Evolutionary conservation across 176 grass and related monocot species (phyloP), one percentile per base, ranked within the genome.

Genomic region (Elaeis guineensis): DNA sequence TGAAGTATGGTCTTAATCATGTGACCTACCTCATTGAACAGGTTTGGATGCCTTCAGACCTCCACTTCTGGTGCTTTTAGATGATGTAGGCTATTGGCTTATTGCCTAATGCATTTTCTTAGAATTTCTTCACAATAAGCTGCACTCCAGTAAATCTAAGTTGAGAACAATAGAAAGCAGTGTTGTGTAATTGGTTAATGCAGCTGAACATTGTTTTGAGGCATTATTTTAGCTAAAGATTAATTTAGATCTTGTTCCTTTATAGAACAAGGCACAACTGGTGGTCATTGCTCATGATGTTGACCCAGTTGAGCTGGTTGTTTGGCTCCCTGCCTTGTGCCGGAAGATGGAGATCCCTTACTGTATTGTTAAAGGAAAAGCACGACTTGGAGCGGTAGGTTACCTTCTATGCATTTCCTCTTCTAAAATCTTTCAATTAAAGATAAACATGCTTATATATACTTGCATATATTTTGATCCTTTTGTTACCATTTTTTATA

Each of bases 1-100:
- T 89, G 7, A 89, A 89, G 65, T 89, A 89, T 83, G 85, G 80
- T 9, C 85, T 89, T 25, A 89, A 89, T 73, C 85, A 89, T 74
- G 85, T 89, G 4, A 89, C 85, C 50, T 89, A 83, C 60, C 85
- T 89, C 56, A 89, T 89, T 22, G 85, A 89, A 35, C 85, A 89
- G 80, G 85, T 89, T 58, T 7, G 15, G 16, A 17, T 60, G 35
- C 11, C 35, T 44, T 44, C 35, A 44, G 35, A 44, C 11, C 6
- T 44, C 8, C 9, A 44, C 35, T 14, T 14, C 35, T 44, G 35
- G 11, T 44, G 35, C 9, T 12, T 44, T 14, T 9, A 44, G 11
- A 44, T 14, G 11, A 12, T 12, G 2, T 44, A 12, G 35, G 35
- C 35, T 44, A 44, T 44, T 44, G 11, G 35, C 2, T 12, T 44